Conservation (phyloP, 2,329 filamentous ascomycete genomes). For the Epichloe bromicola region DNA sequence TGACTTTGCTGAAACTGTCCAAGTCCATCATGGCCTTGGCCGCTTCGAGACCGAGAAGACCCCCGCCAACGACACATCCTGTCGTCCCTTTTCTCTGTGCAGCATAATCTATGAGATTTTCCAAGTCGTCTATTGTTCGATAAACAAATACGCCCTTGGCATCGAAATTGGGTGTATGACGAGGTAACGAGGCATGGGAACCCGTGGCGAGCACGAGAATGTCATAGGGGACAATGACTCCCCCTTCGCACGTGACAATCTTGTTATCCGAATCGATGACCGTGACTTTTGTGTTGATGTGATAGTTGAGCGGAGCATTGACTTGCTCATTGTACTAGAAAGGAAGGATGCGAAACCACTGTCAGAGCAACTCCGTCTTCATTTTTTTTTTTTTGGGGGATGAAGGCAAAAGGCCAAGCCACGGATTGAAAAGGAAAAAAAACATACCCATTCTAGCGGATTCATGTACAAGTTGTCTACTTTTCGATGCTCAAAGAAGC, state of each 20-base stretch:
- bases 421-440: not conserved
- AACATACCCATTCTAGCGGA: slow-evolving; percentile 60
- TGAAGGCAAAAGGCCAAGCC: not conserved
- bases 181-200: slow-evolving; percentile 65
- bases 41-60: slow-evolving; percentile 73
- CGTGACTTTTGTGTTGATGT: slow-evolving; percentile 60
- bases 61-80: slow-evolving; percentile 72
- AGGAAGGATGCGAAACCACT: not conserved
- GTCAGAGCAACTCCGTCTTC: not conserved
- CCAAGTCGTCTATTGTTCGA: slow-evolving; percentile 69
- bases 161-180: slow-evolving; percentile 61
- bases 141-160: slow-evolving; percentile 82
- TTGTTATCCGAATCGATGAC: slow-evolving; percentile 51
- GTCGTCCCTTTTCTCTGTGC: slow-evolving; percentile 51
- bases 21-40: slow-evolving; percentile 88
- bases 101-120: slow-evolving; percentile 63
- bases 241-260: slow-evolving; percentile 56
- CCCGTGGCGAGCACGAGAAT: slow-evolving; percentile 75
- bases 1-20: slow-evolving; percentile 58
- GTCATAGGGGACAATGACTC: slow-evolving; percentile 60
- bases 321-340: slow-evolving; percentile 51
- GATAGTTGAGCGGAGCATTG: slow-evolving; percentile 57
- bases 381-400: not conserved
- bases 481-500: slow-evolving; percentile 75
- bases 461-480: slow-evolving; percentile 86